Conservation (phyloP, 495 filamentous ascomycete genomes). For the Collariella sp. region DNA sequence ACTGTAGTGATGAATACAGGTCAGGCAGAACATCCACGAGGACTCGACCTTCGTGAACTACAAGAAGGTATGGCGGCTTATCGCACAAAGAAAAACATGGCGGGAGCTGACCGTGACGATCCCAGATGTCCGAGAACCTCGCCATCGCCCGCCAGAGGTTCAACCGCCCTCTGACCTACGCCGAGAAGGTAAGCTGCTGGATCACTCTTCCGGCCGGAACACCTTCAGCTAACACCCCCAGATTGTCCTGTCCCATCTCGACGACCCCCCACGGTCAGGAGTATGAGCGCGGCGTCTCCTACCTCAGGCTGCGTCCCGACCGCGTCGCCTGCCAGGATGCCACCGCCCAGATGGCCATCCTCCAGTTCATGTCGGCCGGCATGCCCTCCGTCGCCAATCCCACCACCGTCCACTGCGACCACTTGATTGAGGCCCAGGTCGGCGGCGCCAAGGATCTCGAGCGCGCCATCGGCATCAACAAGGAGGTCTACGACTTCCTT, state of each 20-base stretch:
- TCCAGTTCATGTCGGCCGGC: constrained; percentile 98
- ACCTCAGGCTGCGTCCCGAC: constrained; percentile 92
- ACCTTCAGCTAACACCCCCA: too few relatives aligned
- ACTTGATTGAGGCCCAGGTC: constrained; percentile 96
- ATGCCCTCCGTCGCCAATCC: constrained; percentile 92
- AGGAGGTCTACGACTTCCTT: constrained; percentile 99
- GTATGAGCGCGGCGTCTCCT: constrained; percentile 88
- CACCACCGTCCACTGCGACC: constrained; percentile 96
- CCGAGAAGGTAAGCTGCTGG: constrained; percentile 53
- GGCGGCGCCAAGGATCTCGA: constrained; percentile 92
- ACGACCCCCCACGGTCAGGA: constrained; percentile 95
- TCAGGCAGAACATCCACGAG: constrained; percentile 51
- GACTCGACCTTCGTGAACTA: constrained; percentile 51
- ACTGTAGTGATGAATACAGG: too few relatives aligned
- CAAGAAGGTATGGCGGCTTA: constrained; percentile 48
- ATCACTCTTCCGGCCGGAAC: too few relatives aligned
- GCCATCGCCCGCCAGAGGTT: constrained; percentile 77
- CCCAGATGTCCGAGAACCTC: constrained; percentile 87
- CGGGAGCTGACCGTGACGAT: too few relatives aligned
- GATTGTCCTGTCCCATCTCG: constrained; percentile 47
- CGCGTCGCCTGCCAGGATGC: constrained; percentile 99
- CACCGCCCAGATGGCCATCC: constrained; percentile 98
- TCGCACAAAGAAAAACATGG: too few relatives aligned
- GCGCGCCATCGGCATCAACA: constrained; percentile 89
- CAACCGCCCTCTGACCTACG: constrained; percentile 86